Percentiles rank a stretch among this genome's conserved stretches.
Evolutionary conservation across 495 filamentous ascomycete genomes (phyloP).

Genomic region (Glonium stellatum): DNA sequence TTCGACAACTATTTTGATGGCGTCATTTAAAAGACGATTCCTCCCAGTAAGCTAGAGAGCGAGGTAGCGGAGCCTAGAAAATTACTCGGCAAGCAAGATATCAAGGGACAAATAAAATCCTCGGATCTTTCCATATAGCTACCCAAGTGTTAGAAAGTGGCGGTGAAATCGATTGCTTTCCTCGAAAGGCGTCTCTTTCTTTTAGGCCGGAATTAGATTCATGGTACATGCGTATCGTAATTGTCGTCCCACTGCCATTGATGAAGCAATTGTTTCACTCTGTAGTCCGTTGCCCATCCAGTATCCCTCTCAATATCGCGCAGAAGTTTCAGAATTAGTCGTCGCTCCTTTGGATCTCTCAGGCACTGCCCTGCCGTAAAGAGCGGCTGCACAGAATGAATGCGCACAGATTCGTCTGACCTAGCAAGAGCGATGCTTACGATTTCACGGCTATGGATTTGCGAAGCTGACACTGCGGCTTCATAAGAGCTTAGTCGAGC

Average conservation of each 20-base stretch:
- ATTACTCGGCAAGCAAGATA: too few relatives aligned
- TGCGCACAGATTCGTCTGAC: constrained; percentile 47
- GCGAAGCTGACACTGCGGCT: constrained; percentile 47
- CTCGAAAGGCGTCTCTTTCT: too few relatives aligned
- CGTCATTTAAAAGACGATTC: too few relatives aligned
- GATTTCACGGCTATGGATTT: constrained; percentile 45
- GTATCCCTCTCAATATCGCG: constrained; percentile 52
- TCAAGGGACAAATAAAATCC: too few relatives aligned
- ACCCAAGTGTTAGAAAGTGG: too few relatives aligned
- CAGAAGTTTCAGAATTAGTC: constrained; percentile 46
- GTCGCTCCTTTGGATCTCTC: constrained; percentile 44
- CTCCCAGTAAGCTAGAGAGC: too few relatives aligned
- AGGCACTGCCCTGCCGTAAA: constrained; percentile 58
- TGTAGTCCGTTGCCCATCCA: constrained; percentile 59
- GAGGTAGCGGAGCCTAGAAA: too few relatives aligned
- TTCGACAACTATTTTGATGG: too few relatives aligned
- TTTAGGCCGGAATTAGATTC: too few relatives aligned
- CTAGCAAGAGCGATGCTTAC: constrained; percentile 46
- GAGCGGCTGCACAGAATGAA: constrained; percentile 55
- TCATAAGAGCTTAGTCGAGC: constrained; percentile 49
- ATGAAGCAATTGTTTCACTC: constrained; percentile 48
- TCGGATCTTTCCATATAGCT: too few relatives aligned
- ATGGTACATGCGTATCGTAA: not conserved
- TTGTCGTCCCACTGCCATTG: constrained; percentile 49
- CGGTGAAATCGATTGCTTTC: too few relatives aligned